Base-by-base conservation (phyloP, 2,329 filamentous ascomycete species). In the Cyclaneusma minus region DNA sequence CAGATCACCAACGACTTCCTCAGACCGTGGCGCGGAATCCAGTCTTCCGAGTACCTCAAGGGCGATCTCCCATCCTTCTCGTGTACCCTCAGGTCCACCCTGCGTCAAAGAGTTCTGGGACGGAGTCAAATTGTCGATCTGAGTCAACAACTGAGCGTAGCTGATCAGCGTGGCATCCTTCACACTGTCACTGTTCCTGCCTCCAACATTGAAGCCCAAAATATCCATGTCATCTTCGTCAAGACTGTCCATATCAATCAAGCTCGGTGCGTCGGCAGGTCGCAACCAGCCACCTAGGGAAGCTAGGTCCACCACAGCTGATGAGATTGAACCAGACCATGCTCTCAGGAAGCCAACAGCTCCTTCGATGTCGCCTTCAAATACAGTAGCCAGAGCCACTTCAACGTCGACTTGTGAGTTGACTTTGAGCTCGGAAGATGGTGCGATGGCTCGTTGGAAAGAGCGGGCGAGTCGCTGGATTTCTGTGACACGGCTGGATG, bases 31-130 rank as follows among this genome's bases (percentile, higher is more conserved):
- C 1, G 65, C 59, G 32, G 84, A 72, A 43, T 92, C 78, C 45
- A 95, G 65, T 28, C 87, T 71, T 7, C 79, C 80, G 23, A 94
- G 60, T 7, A 93, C 67, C 32, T 83, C 71, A 22, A 94, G 72
- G 0, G 84, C 79, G 44, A 94, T 55, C 53, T 94, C 83, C 87
- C 87, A 95, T 6, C 87, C 85, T 39, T 85, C 75, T 19, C 64
- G 58, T 9, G 51, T 43, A 8, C 50, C 47, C 13, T 36, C 34
- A n/a, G 30, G 27, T 13, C 41, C 49, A 14, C 36, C 41, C 19
- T 43, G 39, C 27, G 45, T 40, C 24, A n/a, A n/a, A n/a, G n/a
- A n/a, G 26, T 9, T 22, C 29, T 13, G 24, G 24, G 2, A 27
- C 22, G 13, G 36, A 32, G 23, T 32, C 33, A 10, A 49, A 22